Evolutionary conservation across 495 filamentous ascomycete species (phyloP), one percentile per base, ranked within the genome.

Genomic region (Aspergillus steynii): DNA sequence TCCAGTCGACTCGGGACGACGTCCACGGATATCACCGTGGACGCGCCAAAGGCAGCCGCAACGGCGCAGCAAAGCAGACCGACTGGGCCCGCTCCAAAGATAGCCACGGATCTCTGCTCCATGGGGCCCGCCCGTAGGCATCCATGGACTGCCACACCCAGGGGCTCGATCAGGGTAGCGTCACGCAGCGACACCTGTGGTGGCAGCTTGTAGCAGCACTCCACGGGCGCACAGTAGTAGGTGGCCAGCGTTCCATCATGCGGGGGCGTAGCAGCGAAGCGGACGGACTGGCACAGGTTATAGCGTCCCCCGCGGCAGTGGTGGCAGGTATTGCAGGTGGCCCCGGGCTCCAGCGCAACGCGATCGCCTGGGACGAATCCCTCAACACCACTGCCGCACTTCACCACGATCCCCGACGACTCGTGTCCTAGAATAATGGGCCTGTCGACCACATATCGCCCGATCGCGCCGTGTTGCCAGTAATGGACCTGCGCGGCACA

Each of bases 1-100:
- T 85, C 74, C 29, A 95, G 77, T 53, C 91, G 80, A 59, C 78
- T 67, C 64, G 85, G 77, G 34, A 90, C 82, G 63, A 96, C 88
- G 75, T 97, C 93, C 31, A 95, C 91, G 2, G 82, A 79, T 0
- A 93, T 83, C 10, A 96, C 79, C 62, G 83, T 88, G 49, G 76
- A 80, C 3, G 93, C 93, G 1, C 93, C 93, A 61, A 86, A 93
- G 14, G 90, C 86, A 4, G 82, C 77, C n/a, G 90, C 90, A 0
- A 95, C 91, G 10, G 90, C 90, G 6, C 83, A 87, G 71, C 88
- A 93, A 9, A 96, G 82, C 26, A 96, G 78, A 0, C 93, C 93
- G 0, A 96, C 87, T 7, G 93, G 90, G 0, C 92, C 93, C 8
- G 90, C 90, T 7, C 93, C 93, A 76, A 95, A 91, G 6, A 97